phyloP scores from a whole-genome alignment of 345 rosid species.

The Sisymbrium irio region DNA sequence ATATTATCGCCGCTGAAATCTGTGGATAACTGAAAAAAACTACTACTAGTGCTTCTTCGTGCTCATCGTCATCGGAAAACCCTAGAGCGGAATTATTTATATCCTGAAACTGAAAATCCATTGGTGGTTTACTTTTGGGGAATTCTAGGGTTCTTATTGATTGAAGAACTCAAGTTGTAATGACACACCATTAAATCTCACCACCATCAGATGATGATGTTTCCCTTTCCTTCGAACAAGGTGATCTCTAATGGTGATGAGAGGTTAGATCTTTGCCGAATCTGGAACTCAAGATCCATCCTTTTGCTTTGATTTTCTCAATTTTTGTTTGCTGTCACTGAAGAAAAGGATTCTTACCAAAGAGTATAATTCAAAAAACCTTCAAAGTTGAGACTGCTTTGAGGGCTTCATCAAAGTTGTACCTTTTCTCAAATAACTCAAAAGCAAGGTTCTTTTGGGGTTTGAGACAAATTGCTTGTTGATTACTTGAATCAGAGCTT shows the following conservation, averaged over 20 bases:
- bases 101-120: not conserved
- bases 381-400: not conserved
- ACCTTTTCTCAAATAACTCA: not conserved
- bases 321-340: not conserved
- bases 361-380: too few relatives aligned
- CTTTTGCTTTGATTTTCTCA: slow-evolving; percentile 1
- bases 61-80: not conserved
- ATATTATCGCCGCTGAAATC: slow-evolving; percentile 8
- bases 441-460: not conserved
- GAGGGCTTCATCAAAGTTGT: not conserved
- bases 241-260: too few relatives aligned
- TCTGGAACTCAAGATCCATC: slow-evolving; percentile 32
- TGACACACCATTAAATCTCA: not conserved
- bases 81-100: not conserved
- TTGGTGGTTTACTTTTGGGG: not conserved
- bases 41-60: not conserved
- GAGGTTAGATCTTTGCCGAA: slow-evolving; percentile 33
- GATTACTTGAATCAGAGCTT: not conserved
- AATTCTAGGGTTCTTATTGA: slow-evolving; percentile 26
- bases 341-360: not conserved
- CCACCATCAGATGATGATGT: not conserved
- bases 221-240: not conserved
- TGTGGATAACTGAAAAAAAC: slow-evolving; percentile 5
- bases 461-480: not conserved
- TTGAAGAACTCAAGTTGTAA: slow-evolving; percentile 18